These are phyloP conservation scores for Barnettozyma vustinii DNA, from an alignment of 805 yeast genomes.

Conservation along the genomic window DNA sequence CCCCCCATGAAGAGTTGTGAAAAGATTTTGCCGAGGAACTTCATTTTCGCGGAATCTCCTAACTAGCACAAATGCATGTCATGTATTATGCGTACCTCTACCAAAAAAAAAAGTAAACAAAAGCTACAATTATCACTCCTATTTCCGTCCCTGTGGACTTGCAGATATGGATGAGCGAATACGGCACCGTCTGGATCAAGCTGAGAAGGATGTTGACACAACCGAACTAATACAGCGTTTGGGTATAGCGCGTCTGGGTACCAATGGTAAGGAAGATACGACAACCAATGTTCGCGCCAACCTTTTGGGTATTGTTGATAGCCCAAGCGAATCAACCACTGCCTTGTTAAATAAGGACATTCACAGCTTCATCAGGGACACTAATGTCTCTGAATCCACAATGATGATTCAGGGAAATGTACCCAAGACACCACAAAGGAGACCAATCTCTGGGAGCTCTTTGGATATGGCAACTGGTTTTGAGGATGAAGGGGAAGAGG, in stretches of 20 bases:
- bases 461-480: constrained; percentile 12
- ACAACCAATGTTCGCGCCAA: neutral
- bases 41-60: neutral
- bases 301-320: neutral
- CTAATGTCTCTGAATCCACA: constrained; percentile 21
- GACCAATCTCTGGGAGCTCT: constrained; percentile 22
- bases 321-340: constrained; percentile 4
- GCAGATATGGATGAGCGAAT: neutral
- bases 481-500: neutral
- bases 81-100: too few relatives aligned
- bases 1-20: neutral
- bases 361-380: neutral
- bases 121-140: neutral
- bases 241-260: neutral
- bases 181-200: constrained; percentile 3
- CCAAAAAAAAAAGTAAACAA: neutral
- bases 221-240: constrained; percentile 5
- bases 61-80: neutral
- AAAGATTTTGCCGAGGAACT: neutral
- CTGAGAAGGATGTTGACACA: constrained; percentile 3
- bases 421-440: constrained; percentile 16
- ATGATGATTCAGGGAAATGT: constrained; percentile 11
- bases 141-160: neutral
- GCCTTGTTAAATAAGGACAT: constrained; percentile 6
- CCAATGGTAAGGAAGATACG: neutral